Conservation (phyloP, 2,329 filamentous ascomycete species). For the Thelonectria rubi region DNA sequence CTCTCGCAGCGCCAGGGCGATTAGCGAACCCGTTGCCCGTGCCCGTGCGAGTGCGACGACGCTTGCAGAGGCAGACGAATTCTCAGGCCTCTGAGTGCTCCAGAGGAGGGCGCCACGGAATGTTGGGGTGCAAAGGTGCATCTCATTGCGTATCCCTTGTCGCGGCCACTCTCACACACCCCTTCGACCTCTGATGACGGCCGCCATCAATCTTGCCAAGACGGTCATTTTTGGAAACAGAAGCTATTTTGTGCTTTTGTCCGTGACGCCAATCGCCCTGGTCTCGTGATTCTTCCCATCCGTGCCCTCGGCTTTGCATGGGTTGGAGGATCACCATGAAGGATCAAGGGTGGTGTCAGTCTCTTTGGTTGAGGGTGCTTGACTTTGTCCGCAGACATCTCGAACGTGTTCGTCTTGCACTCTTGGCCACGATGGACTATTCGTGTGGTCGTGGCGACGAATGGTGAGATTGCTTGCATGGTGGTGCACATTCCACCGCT, state of each 20-base stretch:
- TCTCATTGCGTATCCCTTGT: constrained; percentile 35
- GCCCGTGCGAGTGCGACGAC: constrained; percentile 1
- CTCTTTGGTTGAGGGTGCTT: background rate
- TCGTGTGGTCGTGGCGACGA: too few relatives aligned
- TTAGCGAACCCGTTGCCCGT: background rate
- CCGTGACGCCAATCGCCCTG: background rate
- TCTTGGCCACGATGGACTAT: too few relatives aligned
- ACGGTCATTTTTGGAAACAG: constrained; percentile 17
- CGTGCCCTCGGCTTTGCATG: background rate
- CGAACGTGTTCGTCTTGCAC: too few relatives aligned
- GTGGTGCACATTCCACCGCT: too few relatives aligned
- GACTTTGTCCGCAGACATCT: background rate
- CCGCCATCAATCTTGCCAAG: constrained; percentile 19
- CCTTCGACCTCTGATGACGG: constrained; percentile 33
- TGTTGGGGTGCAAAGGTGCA: constrained; percentile 23
- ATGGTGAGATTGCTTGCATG: too few relatives aligned
- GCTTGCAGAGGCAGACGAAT: constrained; percentile 35
- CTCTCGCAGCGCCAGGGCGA: too few relatives aligned
- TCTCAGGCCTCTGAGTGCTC: constrained; percentile 33
- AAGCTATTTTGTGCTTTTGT: background rate
- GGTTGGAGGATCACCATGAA: constrained; percentile 5
- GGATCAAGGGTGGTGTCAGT: background rate
- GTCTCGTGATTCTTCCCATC: constrained; percentile 1
- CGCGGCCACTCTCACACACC: constrained; percentile 31
- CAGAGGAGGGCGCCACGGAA: constrained; percentile 18